These are phyloP conservation scores for Silene uniflora DNA, from an alignment of 148 eudicot species.

Conservation along the genomic window DNA sequence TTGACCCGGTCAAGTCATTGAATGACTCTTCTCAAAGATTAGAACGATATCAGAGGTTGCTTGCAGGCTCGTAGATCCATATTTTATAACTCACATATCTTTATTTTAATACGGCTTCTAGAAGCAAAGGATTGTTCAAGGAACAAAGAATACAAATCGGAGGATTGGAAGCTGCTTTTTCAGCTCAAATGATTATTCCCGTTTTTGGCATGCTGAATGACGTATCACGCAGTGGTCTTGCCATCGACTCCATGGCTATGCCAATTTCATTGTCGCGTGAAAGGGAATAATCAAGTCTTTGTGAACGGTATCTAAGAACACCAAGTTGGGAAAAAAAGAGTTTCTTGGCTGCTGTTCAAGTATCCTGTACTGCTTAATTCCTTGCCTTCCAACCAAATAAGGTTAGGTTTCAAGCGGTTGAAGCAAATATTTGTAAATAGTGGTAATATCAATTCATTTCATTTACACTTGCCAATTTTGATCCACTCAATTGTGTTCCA, in stretches of 20 bases:
- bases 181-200: neutral
- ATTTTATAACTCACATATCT: neutral
- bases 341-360: slow-evolving; percentile 13
- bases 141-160: neutral
- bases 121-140: neutral
- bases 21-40: slow-evolving; percentile 31
- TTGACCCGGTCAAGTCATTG: slow-evolving; percentile 38
- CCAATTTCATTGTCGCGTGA: neutral
- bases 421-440: slow-evolving; percentile 42
- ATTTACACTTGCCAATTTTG: slow-evolving; percentile 20
- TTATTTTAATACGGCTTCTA: slow-evolving; percentile 11
- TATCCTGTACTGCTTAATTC: slow-evolving; percentile 10
- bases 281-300: neutral
- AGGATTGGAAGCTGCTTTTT: slow-evolving; percentile 10
- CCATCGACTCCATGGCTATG: neutral
- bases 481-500: slow-evolving; percentile 8
- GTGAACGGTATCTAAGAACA: slow-evolving; percentile 12
- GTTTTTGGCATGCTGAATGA: neutral
- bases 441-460: slow-evolving; percentile 29
- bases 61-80: slow-evolving; percentile 18
- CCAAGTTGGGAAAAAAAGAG: neutral
- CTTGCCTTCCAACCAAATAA: slow-evolving; percentile 26
- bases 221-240: neutral
- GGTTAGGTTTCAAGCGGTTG: neutral
- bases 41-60: slow-evolving; percentile 34